phyloP scores from a whole-genome alignment of 73 alveolate genomes.

The Tetrahymena malaccensis region DNA sequence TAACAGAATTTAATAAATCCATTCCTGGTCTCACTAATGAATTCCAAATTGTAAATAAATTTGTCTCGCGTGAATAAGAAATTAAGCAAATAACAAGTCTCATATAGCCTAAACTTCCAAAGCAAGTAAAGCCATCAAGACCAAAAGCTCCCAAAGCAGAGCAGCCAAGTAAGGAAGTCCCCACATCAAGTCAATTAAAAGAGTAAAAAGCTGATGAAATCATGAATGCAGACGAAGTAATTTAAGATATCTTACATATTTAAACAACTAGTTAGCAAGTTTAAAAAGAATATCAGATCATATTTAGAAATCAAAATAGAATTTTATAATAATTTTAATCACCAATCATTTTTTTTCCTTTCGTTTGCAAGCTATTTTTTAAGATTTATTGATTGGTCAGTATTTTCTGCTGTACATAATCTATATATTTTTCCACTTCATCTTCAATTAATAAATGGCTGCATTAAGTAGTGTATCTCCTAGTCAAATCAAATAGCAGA shows the following conservation, averaged over 20 bases:
- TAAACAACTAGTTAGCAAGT: too few species aligned
- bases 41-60: not conserved
- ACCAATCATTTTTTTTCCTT: not conserved
- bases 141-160: not conserved
- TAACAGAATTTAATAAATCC: not conserved
- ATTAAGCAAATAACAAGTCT: not conserved
- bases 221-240: not conserved
- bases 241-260: not conserved
- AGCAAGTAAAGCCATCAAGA: not conserved
- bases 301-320: too few species aligned
- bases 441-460: not conserved
- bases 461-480: not conserved
- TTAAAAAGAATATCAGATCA: too few species aligned
- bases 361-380: not conserved
- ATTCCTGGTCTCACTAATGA: not conserved
- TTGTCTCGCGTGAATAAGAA: not conserved
- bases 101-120: not conserved
- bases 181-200: not conserved
- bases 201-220: not conserved
- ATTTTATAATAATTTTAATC: too few species aligned
- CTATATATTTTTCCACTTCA: not conserved
- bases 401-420: not conserved
- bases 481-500: too few species aligned
- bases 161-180: not conserved
- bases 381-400: not conserved